phyloP scores from a whole-genome alignment of 139 green algal species.

The Haematococcus sp. region DNA sequence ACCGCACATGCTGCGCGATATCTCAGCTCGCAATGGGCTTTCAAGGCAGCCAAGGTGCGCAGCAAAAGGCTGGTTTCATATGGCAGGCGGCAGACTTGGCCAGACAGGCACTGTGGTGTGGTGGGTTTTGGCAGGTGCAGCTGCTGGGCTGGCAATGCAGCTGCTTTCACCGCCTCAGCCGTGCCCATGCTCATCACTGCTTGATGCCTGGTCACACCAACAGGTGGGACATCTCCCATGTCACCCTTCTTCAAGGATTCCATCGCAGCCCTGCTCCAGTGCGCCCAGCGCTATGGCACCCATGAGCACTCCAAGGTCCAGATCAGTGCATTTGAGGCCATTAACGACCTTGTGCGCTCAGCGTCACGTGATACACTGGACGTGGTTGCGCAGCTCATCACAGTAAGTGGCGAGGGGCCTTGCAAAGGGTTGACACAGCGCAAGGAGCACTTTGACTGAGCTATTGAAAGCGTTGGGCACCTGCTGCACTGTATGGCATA shows the following conservation, averaged over 20 bases:
- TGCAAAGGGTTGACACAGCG: too few relatives aligned
- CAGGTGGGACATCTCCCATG: conserved; percentile 63
- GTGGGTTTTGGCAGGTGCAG: neutral
- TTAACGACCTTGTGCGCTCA: conserved; percentile 92
- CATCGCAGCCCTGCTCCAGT: conserved; percentile 71
- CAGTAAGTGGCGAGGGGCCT: conserved; percentile 67
- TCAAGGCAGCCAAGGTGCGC: conserved; percentile 15
- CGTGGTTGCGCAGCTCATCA: conserved; percentile 78
- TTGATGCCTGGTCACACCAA: neutral
- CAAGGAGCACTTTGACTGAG: too few relatives aligned
- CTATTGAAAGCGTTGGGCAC: too few relatives aligned
- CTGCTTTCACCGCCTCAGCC: too few relatives aligned
- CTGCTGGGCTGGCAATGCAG: too few relatives aligned
- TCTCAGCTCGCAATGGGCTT: conserved; percentile 78
- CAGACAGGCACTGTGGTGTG: neutral
- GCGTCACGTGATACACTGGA: conserved; percentile 70
- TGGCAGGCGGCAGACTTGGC: neutral
- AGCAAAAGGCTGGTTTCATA: neutral
- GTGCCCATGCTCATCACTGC: neutral
- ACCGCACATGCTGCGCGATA: conserved; percentile 83
- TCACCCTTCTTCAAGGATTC: conserved; percentile 83
- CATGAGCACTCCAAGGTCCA: conserved; percentile 53
- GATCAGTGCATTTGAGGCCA: conserved; percentile 87
- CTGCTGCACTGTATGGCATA: too few relatives aligned
- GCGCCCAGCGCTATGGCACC: conserved; percentile 33